Evolutionary conservation across 2,329 filamentous ascomycete species (phyloP), one percentile per base, ranked within the genome.

Genomic region (Nannizzia gypsea): DNA sequence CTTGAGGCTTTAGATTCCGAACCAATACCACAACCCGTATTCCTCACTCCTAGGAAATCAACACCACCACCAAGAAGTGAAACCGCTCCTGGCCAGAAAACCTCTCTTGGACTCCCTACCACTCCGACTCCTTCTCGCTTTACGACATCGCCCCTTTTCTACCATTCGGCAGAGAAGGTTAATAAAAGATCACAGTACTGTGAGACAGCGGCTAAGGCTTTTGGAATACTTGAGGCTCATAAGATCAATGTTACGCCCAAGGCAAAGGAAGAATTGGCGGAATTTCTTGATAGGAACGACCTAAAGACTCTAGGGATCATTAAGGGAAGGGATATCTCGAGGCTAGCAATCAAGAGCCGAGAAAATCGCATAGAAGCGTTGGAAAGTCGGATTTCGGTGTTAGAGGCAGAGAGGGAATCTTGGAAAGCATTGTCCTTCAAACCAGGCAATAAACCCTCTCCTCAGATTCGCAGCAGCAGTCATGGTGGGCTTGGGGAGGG

Each of bases 301-400:
- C 72, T 84, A 57, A 79, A 78, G 57, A 77, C 79, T 0, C 81
- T 80, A 66, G 88, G 87, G 0, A 77, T 88, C 20, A 76, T 78
- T 42, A 80, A 80, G 63, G 86, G 86, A 0, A 77, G 87, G 1
- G 87, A 92, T 62, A 80, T 86, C 5, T 79, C 81, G 2, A 75
- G 88, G n/a, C 70, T 81, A 6, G 81, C 80, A 3, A 67, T 89
- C 36, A 84, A 82, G 67, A 77, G 78, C 3, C 85, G 84, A 64
- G 85, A 92, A 76, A 72, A 82, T 69, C 74, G 84, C 74, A 76
- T 87, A 70, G 72, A 79, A 71, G 77, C 88, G 71, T 73, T 95
- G 73, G 80, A 85, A 75, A 75, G 88, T 68, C 75, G 86, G 65
- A 76, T 95, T 78, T 72, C 71, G 3, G 74, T 73, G 11, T 69